Conservation (phyloP, 768 basidiomycete species). For the Suillus brevipes region DNA sequence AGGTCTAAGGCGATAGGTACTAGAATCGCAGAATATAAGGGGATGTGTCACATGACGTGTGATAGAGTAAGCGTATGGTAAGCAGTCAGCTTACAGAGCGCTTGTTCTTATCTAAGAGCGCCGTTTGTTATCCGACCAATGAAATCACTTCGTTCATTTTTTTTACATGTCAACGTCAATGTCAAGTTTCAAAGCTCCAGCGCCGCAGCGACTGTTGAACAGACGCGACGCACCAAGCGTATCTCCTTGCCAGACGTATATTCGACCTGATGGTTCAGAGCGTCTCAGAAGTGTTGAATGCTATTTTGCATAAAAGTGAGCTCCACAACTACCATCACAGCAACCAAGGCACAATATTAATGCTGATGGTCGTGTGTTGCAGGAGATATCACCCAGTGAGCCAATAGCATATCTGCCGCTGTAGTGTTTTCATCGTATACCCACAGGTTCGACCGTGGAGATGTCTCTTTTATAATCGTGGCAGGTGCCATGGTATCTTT, state of each 20-base stretch:
- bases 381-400: slow-evolving; percentile 33
- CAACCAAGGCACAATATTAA: background rate
- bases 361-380: slow-evolving; percentile 10
- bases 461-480: slow-evolving; percentile 69
- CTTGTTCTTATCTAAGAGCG: background rate
- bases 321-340: background rate
- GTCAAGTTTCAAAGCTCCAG: too few relatives aligned
- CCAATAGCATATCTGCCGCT: slow-evolving; percentile 6
- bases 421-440: slow-evolving; percentile 2
- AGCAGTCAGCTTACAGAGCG: too few relatives aligned
- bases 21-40: too few relatives aligned
- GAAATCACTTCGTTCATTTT: background rate
- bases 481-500: slow-evolving; percentile 71
- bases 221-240: background rate
- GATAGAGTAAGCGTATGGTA: too few relatives aligned
- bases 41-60: too few relatives aligned
- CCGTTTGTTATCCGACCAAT: background rate
- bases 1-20: too few relatives aligned
- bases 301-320: slow-evolving; percentile 2
- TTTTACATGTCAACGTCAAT: background rate
- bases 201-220: background rate
- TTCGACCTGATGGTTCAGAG: background rate
- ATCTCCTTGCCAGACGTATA: background rate
- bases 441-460: slow-evolving; percentile 66
- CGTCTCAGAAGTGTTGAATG: background rate